Percentiles rank a stretch among this genome's conserved stretches.
phyloP scores from a whole-genome alignment of 352 stramenopile genomes.

The Pythium coloratum region DNA sequence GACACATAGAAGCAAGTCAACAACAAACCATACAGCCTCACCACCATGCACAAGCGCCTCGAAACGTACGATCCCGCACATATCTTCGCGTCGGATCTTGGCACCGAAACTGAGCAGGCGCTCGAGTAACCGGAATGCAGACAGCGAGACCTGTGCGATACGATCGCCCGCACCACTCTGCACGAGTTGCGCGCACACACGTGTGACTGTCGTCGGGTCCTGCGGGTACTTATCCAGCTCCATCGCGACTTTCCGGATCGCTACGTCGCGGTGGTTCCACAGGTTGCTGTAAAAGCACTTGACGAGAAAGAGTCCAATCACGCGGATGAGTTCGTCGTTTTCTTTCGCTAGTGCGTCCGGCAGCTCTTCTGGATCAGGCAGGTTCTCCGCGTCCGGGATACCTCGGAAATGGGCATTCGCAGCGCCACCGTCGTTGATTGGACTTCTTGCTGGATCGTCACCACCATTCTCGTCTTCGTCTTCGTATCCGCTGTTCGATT shows the following conservation, averaged over 20 bases:
- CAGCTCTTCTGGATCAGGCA: conserved; percentile 75
- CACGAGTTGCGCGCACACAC: conserved; percentile 65
- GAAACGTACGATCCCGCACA: conserved; percentile 63
- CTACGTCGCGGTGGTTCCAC: conserved; percentile 83
- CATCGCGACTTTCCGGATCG: conserved; percentile 84
- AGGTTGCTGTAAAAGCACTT: conserved; percentile 86
- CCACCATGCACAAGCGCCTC: neutral
- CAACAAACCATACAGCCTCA: neutral
- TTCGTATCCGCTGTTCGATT: neutral
- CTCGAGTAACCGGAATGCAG: conserved; percentile 68
- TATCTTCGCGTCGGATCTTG: conserved; percentile 54
- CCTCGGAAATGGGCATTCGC: conserved; percentile 59
- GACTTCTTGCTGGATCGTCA: conserved; percentile 14
- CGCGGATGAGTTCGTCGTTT: conserved; percentile 69
- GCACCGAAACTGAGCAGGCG: conserved; percentile 52
- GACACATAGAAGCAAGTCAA: neutral
- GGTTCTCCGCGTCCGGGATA: conserved; percentile 64
- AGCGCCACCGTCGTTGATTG: conserved; percentile 4
- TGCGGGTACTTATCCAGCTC: conserved; percentile 58
- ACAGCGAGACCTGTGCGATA: conserved; percentile 75
- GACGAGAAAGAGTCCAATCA: conserved; percentile 78
- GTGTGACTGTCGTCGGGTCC: conserved; percentile 48
- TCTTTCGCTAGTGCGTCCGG: conserved; percentile 67
- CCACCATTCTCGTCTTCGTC: conserved; percentile 27
- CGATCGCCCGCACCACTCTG: conserved; percentile 72